A percentile compares a stretch with the other conserved stretches of the same genome.
These are phyloP conservation scores for Neofusicoccum cordaticola DNA, from an alignment of 2,329 filamentous ascomycete genomes.

Conservation along the genomic window DNA sequence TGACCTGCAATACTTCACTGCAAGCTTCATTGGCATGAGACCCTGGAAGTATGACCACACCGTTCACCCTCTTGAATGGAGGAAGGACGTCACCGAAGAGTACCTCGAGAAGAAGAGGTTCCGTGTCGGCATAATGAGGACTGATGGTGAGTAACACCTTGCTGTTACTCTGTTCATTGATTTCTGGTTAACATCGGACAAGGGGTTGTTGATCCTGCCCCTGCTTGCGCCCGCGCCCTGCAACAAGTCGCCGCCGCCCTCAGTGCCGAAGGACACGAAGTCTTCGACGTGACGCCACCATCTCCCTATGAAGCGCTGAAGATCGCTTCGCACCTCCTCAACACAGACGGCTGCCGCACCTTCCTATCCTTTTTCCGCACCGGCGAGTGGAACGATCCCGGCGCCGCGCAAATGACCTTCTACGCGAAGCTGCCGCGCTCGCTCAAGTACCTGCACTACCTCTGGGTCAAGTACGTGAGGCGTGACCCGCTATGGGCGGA, in stretches of 20 bases:
- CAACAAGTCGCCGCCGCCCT: constrained; percentile 69
- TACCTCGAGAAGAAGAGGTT: constrained; percentile 62
- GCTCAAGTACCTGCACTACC: constrained; percentile 80
- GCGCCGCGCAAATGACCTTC: constrained; percentile 70
- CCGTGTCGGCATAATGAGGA: constrained; percentile 72
- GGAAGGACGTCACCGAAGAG: constrained; percentile 58
- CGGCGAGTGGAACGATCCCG: constrained; percentile 76
- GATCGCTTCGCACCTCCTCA: constrained; percentile 76
- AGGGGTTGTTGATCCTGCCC: constrained; percentile 77
- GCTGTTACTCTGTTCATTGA: constrained; percentile 22
- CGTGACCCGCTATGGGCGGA: constrained; percentile 75
- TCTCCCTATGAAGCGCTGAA: constrained; percentile 64
- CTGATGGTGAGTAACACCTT: constrained; percentile 53
- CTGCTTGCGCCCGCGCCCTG: constrained; percentile 76
- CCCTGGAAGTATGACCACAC: constrained; percentile 88
- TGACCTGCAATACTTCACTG: constrained; percentile 82
- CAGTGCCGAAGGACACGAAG: constrained; percentile 68
- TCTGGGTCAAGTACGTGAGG: constrained; percentile 82
- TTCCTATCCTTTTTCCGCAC: constrained; percentile 73
- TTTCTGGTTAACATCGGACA: background rate
- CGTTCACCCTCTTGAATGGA: constrained; percentile 82
- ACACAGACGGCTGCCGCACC: constrained; percentile 77
- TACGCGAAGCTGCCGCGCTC: constrained; percentile 71
- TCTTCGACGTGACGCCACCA: constrained; percentile 65
- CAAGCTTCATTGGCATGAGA: constrained; percentile 72